Percentiles rank a stretch among this genome's conserved stretches.
These are phyloP conservation scores for Eucalyptus camaldulensis DNA, from an alignment of 345 rosid species.

Conservation along the genomic window DNA sequence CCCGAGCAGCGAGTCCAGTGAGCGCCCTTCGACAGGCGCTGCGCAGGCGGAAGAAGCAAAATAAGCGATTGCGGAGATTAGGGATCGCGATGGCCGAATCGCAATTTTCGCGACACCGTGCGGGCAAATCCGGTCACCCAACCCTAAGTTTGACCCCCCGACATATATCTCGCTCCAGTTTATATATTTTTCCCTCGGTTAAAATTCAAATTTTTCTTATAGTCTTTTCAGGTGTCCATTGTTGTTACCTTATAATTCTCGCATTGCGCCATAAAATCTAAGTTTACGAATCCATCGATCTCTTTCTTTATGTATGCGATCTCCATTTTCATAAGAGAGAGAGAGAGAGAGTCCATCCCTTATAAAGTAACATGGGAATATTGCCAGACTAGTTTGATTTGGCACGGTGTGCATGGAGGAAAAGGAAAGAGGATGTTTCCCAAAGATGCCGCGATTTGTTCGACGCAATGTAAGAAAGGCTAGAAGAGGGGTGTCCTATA, in stretches of 20 bases:
- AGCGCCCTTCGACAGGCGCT: background rate
- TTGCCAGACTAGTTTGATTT: background rate
- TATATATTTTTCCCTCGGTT: background rate
- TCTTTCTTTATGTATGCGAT: background rate
- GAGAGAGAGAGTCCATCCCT: background rate
- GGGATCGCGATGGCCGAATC: background rate
- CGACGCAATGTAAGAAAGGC: background rate
- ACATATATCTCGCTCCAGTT: background rate
- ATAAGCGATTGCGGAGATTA: background rate
- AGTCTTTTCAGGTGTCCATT: background rate
- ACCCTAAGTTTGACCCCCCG: background rate
- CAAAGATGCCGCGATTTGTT: background rate
- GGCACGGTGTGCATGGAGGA: background rate
- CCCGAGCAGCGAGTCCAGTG: background rate
- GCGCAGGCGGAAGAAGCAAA: background rate
- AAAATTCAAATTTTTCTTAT: background rate
- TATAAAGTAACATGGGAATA: background rate
- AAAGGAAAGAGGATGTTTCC: background rate
- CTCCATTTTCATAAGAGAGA: background rate
- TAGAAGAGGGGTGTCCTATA: background rate
- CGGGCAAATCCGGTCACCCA: background rate
- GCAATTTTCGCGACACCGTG: background rate
- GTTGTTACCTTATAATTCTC: background rate
- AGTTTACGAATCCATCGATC: background rate
- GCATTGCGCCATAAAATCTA: background rate